Evolutionary conservation across 345 rosid genomes (phyloP).

Genomic region (Salix arbutifolia): DNA sequence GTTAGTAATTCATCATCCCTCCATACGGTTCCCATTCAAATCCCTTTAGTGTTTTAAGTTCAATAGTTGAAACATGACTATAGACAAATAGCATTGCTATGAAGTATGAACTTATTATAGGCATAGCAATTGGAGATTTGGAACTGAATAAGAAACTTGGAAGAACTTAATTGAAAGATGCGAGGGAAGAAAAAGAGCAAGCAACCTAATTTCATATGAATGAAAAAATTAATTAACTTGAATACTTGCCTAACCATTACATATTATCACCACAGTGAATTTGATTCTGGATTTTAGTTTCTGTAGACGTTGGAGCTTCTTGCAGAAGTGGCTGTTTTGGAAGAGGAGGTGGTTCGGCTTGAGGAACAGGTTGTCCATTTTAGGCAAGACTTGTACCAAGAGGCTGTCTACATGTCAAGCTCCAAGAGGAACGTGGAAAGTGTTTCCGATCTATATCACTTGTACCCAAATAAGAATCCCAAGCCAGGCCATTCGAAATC

Average conservation of each 20-base stretch:
- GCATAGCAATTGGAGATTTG: neutral
- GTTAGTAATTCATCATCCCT: constrained; percentile 45
- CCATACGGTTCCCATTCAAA: neutral
- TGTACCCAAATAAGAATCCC: constrained; percentile 23
- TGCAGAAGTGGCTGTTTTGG: constrained; percentile 93
- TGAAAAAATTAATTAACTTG: neutral
- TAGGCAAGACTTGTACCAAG: constrained; percentile 69
- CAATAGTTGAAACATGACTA: neutral
- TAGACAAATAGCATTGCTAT: neutral
- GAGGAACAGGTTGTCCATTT: constrained; percentile 76
- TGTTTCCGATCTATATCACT: constrained; percentile 28
- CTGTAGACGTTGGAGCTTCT: constrained; percentile 75
- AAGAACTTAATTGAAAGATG: neutral
- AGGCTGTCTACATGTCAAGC: constrained; percentile 57
- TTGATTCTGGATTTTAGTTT: constrained; percentile 20
- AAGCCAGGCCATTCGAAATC: constrained; percentile 26
- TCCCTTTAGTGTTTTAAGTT: neutral
- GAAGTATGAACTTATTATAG: neutral
- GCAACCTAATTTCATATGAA: neutral
- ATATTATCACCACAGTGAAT: constrained; percentile 6
- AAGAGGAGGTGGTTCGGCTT: constrained; percentile 80
- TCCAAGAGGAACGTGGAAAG: constrained; percentile 42
- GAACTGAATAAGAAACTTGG: neutral
- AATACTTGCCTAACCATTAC: neutral
- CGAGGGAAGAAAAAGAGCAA: neutral